phyloP scores from a whole-genome alignment of 75 land plant genomes.

The Ceratopteris richardii region DNA sequence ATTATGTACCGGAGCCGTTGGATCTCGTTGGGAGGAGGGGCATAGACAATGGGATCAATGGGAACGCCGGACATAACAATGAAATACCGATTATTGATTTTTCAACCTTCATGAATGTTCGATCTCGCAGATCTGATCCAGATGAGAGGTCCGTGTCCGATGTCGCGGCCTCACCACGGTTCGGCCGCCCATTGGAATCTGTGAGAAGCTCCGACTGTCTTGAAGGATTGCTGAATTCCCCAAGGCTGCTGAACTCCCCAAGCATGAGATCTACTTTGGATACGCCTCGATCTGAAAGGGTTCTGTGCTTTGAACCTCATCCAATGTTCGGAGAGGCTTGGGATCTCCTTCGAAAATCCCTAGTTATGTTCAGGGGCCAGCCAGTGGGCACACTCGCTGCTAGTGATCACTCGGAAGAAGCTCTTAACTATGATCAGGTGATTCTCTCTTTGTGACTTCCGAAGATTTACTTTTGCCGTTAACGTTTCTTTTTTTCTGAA shows the following conservation, averaged over 20 bases:
- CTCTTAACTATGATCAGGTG: conserved; percentile 78
- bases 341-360: conserved; percentile 49
- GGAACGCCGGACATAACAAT: background rate
- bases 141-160: conserved; percentile 21
- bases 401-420: conserved; percentile 46
- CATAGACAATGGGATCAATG: background rate
- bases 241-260: conserved; percentile 19
- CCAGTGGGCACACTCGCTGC: conserved; percentile 91
- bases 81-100: background rate
- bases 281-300: conserved; percentile 11
- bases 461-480: no score
- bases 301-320: conserved; percentile 34
- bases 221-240: conserved; percentile 7
- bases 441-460: background rate
- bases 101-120: background rate
- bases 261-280: conserved; percentile 12
- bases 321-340: conserved; percentile 56
- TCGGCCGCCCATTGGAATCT: background rate
- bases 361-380: conserved; percentile 50
- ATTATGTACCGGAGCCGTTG: background rate
- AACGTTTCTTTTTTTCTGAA: no score
- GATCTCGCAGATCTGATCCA: conserved; percentile 2
- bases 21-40: background rate
- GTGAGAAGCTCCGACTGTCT: conserved; percentile 16
- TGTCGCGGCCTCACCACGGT: conserved; percentile 1